Evolutionary conservation across 1,139 yeast species (phyloP), one percentile per base, ranked within the genome.

Genomic region (Diutina siamensis): DNA sequence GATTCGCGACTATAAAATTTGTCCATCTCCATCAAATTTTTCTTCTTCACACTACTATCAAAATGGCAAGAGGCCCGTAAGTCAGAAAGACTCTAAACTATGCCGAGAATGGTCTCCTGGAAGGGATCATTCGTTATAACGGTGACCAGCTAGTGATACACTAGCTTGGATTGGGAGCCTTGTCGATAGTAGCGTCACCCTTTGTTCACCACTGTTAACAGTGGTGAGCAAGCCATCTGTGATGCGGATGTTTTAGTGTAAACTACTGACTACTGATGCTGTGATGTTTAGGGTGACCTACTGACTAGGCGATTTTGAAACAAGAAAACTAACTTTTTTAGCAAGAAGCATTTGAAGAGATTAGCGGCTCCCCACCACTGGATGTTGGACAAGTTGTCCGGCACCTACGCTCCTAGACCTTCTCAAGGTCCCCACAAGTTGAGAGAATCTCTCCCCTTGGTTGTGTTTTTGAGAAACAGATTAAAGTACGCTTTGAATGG

Each of bases 301-400:
- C 28, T 25, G 28, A 25, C 28, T 25, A 25, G 28, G 28, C 28
- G 9, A 25, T 25, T 25, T 5, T 7, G 9, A 25, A 25, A 25
- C 28, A 7, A 34, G 20, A 18, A 2, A 13, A 67, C 71, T 64
- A 64, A 65, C 70, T 42, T 33, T 17, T n/a, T 31, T 57, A 76
- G 81, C 78, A 87, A 87, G 89, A 88, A 88, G 82, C 97, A 88
- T 72, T 80, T 88, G 74, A 87, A 87, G 83, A 85, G 96, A 79
- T 81, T 87, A 74, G 95, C 95, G 71, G 97, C 97, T 71, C 99
- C 99, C 80, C 84, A 89, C 80, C 98, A 94, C 84, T 94, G 98
- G 98, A 86, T 94, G 95, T 85, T 94, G 81, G 98, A 92, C 95
- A 94, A 94, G 80, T 80, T 94, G 78, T 85, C 97, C 72, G 99